phyloP scores from a whole-genome alignment of 768 basidiomycete genomes.

The Agaricus sinodeliciosus region DNA sequence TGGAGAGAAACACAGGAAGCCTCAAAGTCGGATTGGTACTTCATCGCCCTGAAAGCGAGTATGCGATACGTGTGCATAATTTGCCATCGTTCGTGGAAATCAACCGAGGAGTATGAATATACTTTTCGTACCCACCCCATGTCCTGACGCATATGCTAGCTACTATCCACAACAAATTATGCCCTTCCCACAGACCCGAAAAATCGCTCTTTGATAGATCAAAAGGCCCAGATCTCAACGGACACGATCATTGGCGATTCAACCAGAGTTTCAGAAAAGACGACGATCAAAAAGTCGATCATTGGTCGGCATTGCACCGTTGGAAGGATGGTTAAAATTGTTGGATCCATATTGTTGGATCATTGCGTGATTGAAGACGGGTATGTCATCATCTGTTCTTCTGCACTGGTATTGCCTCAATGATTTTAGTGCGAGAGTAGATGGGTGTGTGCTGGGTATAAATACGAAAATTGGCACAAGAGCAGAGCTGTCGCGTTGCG shows the following conservation, averaged over 20 bases:
- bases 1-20: constrained; percentile 31
- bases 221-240: constrained; percentile 74
- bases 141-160: constrained; percentile 25
- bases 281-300: constrained; percentile 72
- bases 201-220: constrained; percentile 64
- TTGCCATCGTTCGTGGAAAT: constrained; percentile 71
- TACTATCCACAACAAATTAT: constrained; percentile 46
- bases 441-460: constrained; percentile 69
- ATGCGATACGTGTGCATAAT: constrained; percentile 70
- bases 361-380: constrained; percentile 87
- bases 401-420: constrained; percentile 1
- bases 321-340: constrained; percentile 78
- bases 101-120: constrained; percentile 61
- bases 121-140: not conserved
- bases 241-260: constrained; percentile 82
- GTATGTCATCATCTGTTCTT: constrained; percentile 33
- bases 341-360: constrained; percentile 79
- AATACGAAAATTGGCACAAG: constrained; percentile 67
- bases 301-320: constrained; percentile 82
- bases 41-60: constrained; percentile 45
- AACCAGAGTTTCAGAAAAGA: constrained; percentile 74
- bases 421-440: constrained; percentile 57
- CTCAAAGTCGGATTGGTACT: constrained; percentile 62
- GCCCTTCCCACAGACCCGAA: constrained; percentile 53
- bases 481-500: constrained; percentile 59